Conservation (phyloP, 495 filamentous ascomycete species). For the Penicillium canariense region DNA sequence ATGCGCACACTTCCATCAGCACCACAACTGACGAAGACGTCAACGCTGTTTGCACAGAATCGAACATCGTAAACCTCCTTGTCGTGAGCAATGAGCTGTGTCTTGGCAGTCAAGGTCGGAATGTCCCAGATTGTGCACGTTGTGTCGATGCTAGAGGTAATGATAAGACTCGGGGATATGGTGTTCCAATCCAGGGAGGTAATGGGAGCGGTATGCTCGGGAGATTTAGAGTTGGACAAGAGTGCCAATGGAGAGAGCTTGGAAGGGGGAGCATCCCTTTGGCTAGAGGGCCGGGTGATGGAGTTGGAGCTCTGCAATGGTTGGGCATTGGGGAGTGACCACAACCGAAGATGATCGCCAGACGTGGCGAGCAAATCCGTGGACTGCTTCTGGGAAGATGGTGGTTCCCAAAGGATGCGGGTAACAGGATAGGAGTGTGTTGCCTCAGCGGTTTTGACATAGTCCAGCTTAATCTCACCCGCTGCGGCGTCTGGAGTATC, state of each 20-base stretch:
- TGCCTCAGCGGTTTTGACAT: conserved; percentile 92
- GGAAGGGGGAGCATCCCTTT: conserved; percentile 63
- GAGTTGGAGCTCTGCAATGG: conserved; percentile 58
- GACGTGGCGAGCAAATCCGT: conserved; percentile 96
- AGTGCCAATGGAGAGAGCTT: conserved; percentile 93
- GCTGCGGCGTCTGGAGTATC: conserved; percentile 64
- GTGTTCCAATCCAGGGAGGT: conserved; percentile 98
- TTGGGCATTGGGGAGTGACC: conserved; percentile 73
- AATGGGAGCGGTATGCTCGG: conserved; percentile 94
- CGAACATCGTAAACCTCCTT: conserved; percentile 99
- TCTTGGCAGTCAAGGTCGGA: conserved; percentile 95
- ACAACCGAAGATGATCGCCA: conserved; percentile 91
- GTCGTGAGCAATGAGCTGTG: conserved; percentile 96
- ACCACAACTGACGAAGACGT: conserved; percentile 96
- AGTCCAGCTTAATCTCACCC: conserved; percentile 78
- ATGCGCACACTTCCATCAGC: conserved; percentile 97
- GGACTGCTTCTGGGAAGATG: conserved; percentile 92
- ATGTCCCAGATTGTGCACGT: conserved; percentile 99
- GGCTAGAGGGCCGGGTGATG: conserved; percentile 66
- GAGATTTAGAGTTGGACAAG: conserved; percentile 95
- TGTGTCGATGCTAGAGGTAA: conserved; percentile 97
- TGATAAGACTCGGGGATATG: conserved; percentile 91
- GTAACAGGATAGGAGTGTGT: conserved; percentile 98
- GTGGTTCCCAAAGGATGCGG: conserved; percentile 93
- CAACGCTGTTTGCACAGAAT: conserved; percentile 93